phyloP scores from a whole-genome alignment of 306 rosid genomes.

The Dryas alaskensis region DNA sequence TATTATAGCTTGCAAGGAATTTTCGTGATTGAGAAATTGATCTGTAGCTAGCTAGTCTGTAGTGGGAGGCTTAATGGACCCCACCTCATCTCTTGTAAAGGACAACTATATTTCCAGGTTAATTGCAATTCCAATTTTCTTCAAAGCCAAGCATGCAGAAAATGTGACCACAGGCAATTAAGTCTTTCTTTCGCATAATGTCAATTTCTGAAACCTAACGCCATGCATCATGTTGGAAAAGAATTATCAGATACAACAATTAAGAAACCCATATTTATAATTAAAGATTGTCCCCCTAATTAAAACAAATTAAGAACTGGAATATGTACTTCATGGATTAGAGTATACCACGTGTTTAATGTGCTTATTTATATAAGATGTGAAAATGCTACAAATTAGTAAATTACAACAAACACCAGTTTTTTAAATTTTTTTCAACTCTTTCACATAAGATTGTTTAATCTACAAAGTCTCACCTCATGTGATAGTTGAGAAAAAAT shows the following conservation, averaged over 20 bases:
- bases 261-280: neutral
- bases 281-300: neutral
- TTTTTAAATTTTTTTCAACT: too few species aligned
- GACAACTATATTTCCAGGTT: conserved; percentile 19
- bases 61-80: neutral
- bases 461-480: too few species aligned
- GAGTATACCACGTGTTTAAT: too few species aligned
- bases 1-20: conserved; percentile 10
- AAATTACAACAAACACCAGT: too few species aligned
- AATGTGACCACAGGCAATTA: conserved; percentile 20
- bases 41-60: neutral
- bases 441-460: too few species aligned
- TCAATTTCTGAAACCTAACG: conserved; percentile 5
- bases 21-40: conserved; percentile 8
- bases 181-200: neutral
- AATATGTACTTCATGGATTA: too few species aligned
- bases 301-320: too few species aligned
- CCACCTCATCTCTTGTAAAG: conserved; percentile 2
- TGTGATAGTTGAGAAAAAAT: too few species aligned
- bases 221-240: conserved; percentile 15
- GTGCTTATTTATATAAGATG: too few species aligned
- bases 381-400: too few species aligned
- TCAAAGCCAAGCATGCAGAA: conserved; percentile 35
- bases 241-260: neutral
- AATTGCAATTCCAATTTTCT: conserved; percentile 28